Conservation (phyloP, 176 grass and related monocot genomes). For the Secale cereale region DNA sequence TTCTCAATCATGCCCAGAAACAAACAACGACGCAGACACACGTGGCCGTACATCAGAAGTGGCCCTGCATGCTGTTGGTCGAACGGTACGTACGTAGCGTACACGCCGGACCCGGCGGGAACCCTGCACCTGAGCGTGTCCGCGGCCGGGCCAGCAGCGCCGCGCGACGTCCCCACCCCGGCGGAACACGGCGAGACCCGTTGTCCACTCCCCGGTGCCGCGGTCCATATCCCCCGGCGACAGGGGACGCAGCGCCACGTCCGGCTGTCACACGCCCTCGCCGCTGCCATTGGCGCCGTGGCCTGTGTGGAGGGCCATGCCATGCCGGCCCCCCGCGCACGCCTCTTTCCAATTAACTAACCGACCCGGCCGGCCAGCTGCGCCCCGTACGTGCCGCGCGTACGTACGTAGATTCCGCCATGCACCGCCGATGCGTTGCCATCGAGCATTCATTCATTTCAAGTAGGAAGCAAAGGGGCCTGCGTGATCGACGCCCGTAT, state of each 20-base stretch:
- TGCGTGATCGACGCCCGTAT: background rate
- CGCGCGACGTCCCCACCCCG: background rate
- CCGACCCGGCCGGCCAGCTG: background rate
- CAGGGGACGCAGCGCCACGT: conserved; percentile 26
- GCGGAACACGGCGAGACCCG: background rate
- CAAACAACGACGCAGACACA: background rate
- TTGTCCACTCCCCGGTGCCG: background rate
- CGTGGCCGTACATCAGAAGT: background rate
- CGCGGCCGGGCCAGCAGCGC: background rate
- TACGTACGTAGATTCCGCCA: background rate
- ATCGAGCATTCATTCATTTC: background rate
- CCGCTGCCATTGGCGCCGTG: conserved; percentile 10
- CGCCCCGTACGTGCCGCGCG: background rate
- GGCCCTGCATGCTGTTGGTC: background rate
- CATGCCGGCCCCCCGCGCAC: background rate
- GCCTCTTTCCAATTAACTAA: background rate
- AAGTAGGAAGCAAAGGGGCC: background rate
- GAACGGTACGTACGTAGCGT: background rate
- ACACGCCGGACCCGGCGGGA: background rate
- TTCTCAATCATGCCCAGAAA: too few relatives aligned
- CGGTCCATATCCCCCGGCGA: conserved; percentile 10
- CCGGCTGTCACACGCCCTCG: background rate
- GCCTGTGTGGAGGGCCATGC: background rate
- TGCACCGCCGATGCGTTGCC: background rate
- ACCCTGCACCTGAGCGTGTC: conserved; percentile 34